phyloP scores from a whole-genome alignment of 2,329 filamentous ascomycete species.

The Arthrocladium fulminans region DNA sequence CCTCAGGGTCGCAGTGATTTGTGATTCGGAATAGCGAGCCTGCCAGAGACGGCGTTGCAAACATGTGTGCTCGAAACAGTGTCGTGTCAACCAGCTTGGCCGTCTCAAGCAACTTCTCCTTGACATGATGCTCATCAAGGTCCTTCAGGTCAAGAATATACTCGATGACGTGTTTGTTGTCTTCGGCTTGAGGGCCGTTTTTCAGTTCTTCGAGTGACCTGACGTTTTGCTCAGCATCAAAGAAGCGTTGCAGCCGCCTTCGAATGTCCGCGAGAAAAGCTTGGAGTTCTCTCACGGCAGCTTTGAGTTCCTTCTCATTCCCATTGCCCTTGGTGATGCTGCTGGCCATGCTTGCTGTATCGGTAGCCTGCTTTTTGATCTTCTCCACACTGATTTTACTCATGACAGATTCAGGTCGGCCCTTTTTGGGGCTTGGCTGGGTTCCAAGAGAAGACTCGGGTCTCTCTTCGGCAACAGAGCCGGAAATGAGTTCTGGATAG shows the following conservation, averaged over 20 bases:
- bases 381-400: slow-evolving; percentile 8
- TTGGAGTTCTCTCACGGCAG: slow-evolving; percentile 73
- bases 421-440: not conserved
- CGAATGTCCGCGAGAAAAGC: slow-evolving; percentile 83
- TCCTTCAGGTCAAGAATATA: slow-evolving; percentile 40
- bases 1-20: slow-evolving; percentile 93
- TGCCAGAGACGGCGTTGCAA: slow-evolving; percentile 72
- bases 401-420: slow-evolving; percentile 10
- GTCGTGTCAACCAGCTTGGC: slow-evolving; percentile 88
- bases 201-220: slow-evolving; percentile 28
- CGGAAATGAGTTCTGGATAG: slow-evolving; percentile 76
- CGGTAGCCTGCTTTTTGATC: slow-evolving; percentile 9
- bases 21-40: slow-evolving; percentile 87
- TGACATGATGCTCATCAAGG: slow-evolving; percentile 52
- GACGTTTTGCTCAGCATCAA: slow-evolving; percentile 49
- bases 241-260: slow-evolving; percentile 51
- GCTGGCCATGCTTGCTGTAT: slow-evolving; percentile 14
- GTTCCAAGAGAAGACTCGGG: slow-evolving; percentile 4
- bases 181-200: slow-evolving; percentile 29
- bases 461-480: slow-evolving; percentile 53
- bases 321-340: slow-evolving; percentile 16
- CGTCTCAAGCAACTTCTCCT: slow-evolving; percentile 62
- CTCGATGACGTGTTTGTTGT: slow-evolving; percentile 37
- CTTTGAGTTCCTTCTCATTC: slow-evolving; percentile 70
- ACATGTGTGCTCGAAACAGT: slow-evolving; percentile 91